Conservation (phyloP, 768 basidiomycete genomes). For the Boletus sp. region DNA sequence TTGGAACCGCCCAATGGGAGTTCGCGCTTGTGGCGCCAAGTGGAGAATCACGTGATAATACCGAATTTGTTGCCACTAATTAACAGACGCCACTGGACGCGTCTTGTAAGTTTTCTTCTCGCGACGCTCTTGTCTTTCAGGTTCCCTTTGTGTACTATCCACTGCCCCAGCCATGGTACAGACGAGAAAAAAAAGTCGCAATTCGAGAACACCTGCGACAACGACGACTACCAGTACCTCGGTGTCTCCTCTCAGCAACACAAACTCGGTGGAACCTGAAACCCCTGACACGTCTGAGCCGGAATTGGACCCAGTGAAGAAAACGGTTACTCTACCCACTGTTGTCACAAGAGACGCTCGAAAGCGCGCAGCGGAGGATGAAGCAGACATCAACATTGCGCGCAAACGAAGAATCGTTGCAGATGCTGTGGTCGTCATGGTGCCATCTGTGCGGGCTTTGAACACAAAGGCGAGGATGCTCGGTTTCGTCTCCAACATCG, state of each 20-base stretch:
- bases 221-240: conserved; percentile 37
- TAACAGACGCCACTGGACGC: conserved; percentile 14
- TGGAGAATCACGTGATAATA: conserved; percentile 20
- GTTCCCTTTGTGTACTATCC: neutral
- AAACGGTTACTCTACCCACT: neutral
- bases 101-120: conserved; percentile 18
- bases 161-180: conserved; percentile 15
- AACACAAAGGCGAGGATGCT: conserved; percentile 26
- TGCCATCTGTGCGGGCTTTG: conserved; percentile 1
- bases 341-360: conserved; percentile 11
- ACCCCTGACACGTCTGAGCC: conserved; percentile 54
- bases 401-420: conserved; percentile 36
- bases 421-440: conserved; percentile 22
- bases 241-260: conserved; percentile 49
- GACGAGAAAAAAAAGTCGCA: conserved; percentile 18
- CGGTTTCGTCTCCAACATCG: neutral
- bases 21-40: conserved; percentile 30
- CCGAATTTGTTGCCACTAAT: conserved; percentile 25
- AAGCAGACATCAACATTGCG: conserved; percentile 22
- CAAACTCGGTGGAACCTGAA: conserved; percentile 42
- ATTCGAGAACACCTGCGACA: conserved; percentile 20
- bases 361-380: conserved; percentile 37
- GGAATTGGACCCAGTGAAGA: conserved; percentile 11
- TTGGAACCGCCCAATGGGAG: neutral
- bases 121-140: conserved; percentile 12